Evolutionary conservation across 177 flowering plant genomes (phyloP), one percentile per base, ranked within the genome.

Genomic region (Vitis hybrid): DNA sequence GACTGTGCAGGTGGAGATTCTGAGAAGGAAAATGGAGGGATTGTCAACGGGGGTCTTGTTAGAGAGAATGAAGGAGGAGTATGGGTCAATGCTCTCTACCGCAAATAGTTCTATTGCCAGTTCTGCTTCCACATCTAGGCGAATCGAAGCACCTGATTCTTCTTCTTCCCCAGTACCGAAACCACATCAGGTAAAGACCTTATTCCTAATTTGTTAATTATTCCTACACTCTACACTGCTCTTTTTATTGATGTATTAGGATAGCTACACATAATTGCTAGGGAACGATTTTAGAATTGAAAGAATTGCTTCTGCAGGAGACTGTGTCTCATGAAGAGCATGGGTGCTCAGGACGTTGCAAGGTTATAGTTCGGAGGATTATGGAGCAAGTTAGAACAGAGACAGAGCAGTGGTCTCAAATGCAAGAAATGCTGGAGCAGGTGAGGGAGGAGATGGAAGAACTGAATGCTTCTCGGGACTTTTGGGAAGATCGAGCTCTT

Each of bases 381-480:
- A 76, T 87, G 23, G 98, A 89, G 75, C 93, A 94, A 70, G 97
- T 91, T 61, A 69, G 88, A 65, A 84, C 81, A 3, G 98, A 94
- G 80, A 88, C 90, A 49, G 97, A 94, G 72, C 97, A 94, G 66
- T 94, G 98, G 98, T 85, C 94, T 5, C 95, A 91, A 72, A 86
- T 94, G 97, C 97, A 92, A 76, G 88, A 79, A 56, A 92, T 94
- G 97, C 78, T 91, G 51, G 85, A 75, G 60, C 87, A 86, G 64
- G 97, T 94, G 23, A 85, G 83, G 68, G 86, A 80, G 21, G 98
- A 94, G 73, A 94, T 91, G 95, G 94, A 87, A 68, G 89, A 89
- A 64, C 65, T 94, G 72, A 92, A 89, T 74, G 78, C 85, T 55
- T 88, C 95, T 30, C 78, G 90, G 49, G 90, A 87, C 69, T 84